Conservation (phyloP, 345 rosid species). For the Eucalyptus albens region DNA sequence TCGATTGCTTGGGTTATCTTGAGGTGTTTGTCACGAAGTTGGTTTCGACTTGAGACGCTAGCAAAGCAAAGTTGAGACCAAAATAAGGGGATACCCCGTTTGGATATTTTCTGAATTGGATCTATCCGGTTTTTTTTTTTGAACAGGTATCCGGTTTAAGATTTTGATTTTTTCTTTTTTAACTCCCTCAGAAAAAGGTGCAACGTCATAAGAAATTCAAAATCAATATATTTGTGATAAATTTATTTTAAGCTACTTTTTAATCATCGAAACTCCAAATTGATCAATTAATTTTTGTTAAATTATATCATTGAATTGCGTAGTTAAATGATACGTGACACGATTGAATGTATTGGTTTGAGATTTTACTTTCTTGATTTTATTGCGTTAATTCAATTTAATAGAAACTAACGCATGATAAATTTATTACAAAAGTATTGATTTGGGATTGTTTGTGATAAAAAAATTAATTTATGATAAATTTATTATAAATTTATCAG, state of each 20-base stretch:
- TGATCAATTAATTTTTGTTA: fast-evolving
- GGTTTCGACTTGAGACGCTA: not conserved
- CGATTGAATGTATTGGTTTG: fast-evolving
- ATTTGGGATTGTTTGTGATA: fast-evolving
- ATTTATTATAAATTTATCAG: fast-evolving
- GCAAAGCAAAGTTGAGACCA: fast-evolving
- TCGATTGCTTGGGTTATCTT: fast-evolving
- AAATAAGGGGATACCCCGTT: fast-evolving
- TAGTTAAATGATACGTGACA: fast-evolving
- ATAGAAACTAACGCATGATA: fast-evolving
- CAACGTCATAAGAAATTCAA: no score
- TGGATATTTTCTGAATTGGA: not conserved
- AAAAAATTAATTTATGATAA: fast-evolving
- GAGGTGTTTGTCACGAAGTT: not conserved
- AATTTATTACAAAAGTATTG: no score
- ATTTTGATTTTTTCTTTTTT: no score
- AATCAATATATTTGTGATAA: fast-evolving
- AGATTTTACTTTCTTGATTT: fast-evolving
- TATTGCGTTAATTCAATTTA: no score
- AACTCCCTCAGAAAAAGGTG: no score
- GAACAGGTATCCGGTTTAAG: no score
- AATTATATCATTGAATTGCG: fast-evolving
- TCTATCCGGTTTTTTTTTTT: no score
- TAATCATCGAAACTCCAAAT: fast-evolving
- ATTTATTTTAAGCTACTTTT: no score